Evolutionary conservation across 164 flowering plant genomes (phyloP).

Genomic region (Tinospora cordifolia): DNA sequence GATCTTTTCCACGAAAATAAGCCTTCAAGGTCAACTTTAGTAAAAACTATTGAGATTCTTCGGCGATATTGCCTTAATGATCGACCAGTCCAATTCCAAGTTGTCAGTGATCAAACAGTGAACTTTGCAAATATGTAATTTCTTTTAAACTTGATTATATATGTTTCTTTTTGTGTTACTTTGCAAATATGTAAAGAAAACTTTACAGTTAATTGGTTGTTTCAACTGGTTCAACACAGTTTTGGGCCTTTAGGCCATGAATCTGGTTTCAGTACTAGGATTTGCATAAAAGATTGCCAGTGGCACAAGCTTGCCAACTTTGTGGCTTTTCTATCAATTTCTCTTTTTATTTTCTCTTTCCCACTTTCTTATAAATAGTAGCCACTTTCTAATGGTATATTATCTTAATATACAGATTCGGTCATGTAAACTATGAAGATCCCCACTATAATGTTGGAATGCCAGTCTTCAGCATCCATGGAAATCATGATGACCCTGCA

Average conservation of each 20-base stretch:
- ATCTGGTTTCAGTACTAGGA: not conserved
- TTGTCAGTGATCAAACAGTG: slow-evolving; percentile 94
- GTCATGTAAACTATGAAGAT: slow-evolving; percentile 98
- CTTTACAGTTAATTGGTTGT: not conserved
- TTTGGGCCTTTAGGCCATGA: not conserved
- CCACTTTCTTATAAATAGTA: not conserved
- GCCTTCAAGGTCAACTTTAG: slow-evolving; percentile 87
- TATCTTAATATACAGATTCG: slow-evolving; percentile 54
- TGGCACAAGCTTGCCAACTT: not conserved
- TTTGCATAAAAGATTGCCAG: not conserved
- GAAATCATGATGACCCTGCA: slow-evolving; percentile 99
- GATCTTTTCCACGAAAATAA: slow-evolving; percentile 99
- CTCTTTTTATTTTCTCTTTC: not conserved
- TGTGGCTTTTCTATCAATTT: not conserved
- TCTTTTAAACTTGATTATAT: not conserved
- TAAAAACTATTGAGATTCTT: slow-evolving; percentile 86
- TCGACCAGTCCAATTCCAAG: slow-evolving; percentile 91
- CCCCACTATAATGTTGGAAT: slow-evolving; percentile 96
- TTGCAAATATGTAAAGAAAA: too few species aligned
- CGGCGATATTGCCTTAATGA: slow-evolving; percentile 85
- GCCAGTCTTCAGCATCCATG: slow-evolving; percentile 97
- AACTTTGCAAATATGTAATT: slow-evolving; percentile 76
- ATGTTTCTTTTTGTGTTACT: not conserved
- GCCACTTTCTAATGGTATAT: slow-evolving; percentile 1
- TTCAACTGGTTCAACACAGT: not conserved